phyloP scores from a whole-genome alignment of 2,329 filamentous ascomycete genomes.

The Xylaria sp. region DNA sequence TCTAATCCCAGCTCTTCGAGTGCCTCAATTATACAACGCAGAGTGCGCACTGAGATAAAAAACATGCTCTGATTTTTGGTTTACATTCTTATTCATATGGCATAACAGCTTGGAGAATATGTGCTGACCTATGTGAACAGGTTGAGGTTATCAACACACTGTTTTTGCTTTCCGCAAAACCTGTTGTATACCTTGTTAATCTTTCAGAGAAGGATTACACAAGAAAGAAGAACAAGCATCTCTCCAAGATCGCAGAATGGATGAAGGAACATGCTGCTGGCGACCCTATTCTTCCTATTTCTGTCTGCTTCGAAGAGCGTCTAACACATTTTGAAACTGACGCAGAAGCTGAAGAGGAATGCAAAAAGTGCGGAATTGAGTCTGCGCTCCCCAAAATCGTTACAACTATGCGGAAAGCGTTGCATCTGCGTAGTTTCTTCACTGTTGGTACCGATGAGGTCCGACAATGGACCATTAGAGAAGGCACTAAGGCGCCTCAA shows the following conservation, averaged over 20 bases:
- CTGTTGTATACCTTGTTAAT: slow-evolving; percentile 96
- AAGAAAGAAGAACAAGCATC: slow-evolving; percentile 99
- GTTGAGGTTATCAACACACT: slow-evolving; percentile 98
- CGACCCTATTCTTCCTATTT: slow-evolving; percentile 93
- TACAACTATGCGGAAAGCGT: slow-evolving; percentile 87
- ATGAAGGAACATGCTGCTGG: slow-evolving; percentile 88
- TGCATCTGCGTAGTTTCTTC: slow-evolving; percentile 96
- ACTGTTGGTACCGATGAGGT: slow-evolving; percentile 96
- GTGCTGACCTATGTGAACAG: slow-evolving; percentile 61
- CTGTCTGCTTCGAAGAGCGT: slow-evolving; percentile 91
- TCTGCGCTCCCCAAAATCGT: slow-evolving; percentile 93
- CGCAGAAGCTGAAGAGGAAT: slow-evolving; percentile 81
- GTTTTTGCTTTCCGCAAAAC: slow-evolving; percentile 94
- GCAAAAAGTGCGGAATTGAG: slow-evolving; percentile 86
- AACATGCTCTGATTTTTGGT: slow-evolving; percentile 71
- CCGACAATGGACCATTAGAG: slow-evolving; percentile 96
- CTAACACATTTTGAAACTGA: slow-evolving; percentile 83
- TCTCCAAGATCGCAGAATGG: slow-evolving; percentile 93
- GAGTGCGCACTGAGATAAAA: slow-evolving; percentile 89
- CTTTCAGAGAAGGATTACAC: slow-evolving; percentile 96
- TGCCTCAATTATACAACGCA: slow-evolving; percentile 77
- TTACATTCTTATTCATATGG: background rate
- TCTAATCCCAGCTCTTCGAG: slow-evolving; percentile 99
- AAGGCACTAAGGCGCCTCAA: slow-evolving; percentile 95
- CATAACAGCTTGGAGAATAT: slow-evolving; percentile 1